Percentiles rank a stretch among this genome's conserved stretches.
Evolutionary conservation across 768 basidiomycete genomes (phyloP).

Genomic region (Rhizopogon sp.): DNA sequence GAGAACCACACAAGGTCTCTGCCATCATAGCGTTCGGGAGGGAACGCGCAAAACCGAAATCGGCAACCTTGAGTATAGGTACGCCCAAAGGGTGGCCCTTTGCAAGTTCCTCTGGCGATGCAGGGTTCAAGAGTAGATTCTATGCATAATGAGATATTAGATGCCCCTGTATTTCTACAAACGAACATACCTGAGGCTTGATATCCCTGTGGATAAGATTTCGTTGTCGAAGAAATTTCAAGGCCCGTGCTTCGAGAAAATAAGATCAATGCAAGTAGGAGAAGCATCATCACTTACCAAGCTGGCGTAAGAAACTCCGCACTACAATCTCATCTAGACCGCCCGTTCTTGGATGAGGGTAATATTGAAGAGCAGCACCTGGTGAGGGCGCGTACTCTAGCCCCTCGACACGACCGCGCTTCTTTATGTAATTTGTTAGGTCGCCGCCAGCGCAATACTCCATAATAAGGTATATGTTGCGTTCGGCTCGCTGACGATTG

Average conservation of each 20-base stretch:
- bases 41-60: slow-evolving; percentile 95
- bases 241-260: slow-evolving; percentile 64
- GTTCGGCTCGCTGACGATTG: slow-evolving; percentile 44
- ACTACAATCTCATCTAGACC: slow-evolving; percentile 90
- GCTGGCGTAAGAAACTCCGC: slow-evolving; percentile 86
- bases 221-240: slow-evolving; percentile 85
- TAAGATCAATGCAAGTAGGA: not conserved
- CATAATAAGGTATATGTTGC: slow-evolving; percentile 92
- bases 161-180: not conserved
- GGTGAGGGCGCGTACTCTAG: slow-evolving; percentile 75
- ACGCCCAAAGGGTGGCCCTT: slow-evolving; percentile 89
- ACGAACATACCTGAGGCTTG: slow-evolving; percentile 72
- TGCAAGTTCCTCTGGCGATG: slow-evolving; percentile 72
- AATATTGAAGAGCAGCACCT: slow-evolving; percentile 77
- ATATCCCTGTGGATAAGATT: slow-evolving; percentile 96
- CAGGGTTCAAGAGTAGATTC: slow-evolving; percentile 88
- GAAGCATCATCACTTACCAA: slow-evolving; percentile 46
- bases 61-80: slow-evolving; percentile 87
- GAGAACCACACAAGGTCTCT: slow-evolving; percentile 96
- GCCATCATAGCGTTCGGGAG: slow-evolving; percentile 92
- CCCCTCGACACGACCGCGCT: slow-evolving; percentile 51
- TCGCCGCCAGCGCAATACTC: slow-evolving; percentile 97
- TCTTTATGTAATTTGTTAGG: slow-evolving; percentile 43
- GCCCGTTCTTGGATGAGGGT: slow-evolving; percentile 86
- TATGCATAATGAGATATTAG: slow-evolving; percentile 26